Percentiles rank a stretch among this genome's conserved stretches.
Evolutionary conservation across 257 asterid species (phyloP).

Genomic region (Eustoma russellianum): DNA sequence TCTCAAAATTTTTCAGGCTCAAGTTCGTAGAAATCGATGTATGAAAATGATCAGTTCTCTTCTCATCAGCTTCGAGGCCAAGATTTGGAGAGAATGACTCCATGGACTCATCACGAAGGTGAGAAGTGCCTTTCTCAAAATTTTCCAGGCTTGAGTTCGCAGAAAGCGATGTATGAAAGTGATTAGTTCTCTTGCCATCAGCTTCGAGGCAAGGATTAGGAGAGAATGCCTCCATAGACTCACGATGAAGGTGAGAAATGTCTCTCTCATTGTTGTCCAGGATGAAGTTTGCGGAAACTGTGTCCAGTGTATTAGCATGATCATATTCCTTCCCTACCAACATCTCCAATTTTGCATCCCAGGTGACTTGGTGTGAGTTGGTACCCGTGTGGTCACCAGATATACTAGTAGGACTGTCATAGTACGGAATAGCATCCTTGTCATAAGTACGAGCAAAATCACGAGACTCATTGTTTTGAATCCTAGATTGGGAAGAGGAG

Average conservation of each 20-base stretch:
- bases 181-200: not conserved
- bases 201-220: conserved; percentile 4
- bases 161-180: conserved; percentile 7
- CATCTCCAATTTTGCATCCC: conserved; percentile 46
- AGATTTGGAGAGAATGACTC: conserved; percentile 28
- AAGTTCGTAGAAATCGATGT: conserved; percentile 17
- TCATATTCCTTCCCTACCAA: conserved; percentile 29
- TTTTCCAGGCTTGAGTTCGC: conserved; percentile 16
- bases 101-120: conserved; percentile 17
- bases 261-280: conserved; percentile 7
- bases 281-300: conserved; percentile 18
- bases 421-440: conserved; percentile 31
- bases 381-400: conserved; percentile 42
- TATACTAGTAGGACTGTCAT: conserved; percentile 26
- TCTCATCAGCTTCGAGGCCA: no score
- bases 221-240: conserved; percentile 25
- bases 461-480: conserved; percentile 34
- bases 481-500: conserved; percentile 37
- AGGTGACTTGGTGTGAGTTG: conserved; percentile 42
- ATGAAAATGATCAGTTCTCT: conserved; percentile 9
- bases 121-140: not conserved
- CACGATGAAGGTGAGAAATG: conserved; percentile 18
- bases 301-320: conserved; percentile 26
- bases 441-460: conserved; percentile 38
- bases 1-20: conserved; percentile 12